These are phyloP conservation scores for Eruca vesicaria DNA, from an alignment of 441 rosid genomes.

Conservation along the genomic window DNA sequence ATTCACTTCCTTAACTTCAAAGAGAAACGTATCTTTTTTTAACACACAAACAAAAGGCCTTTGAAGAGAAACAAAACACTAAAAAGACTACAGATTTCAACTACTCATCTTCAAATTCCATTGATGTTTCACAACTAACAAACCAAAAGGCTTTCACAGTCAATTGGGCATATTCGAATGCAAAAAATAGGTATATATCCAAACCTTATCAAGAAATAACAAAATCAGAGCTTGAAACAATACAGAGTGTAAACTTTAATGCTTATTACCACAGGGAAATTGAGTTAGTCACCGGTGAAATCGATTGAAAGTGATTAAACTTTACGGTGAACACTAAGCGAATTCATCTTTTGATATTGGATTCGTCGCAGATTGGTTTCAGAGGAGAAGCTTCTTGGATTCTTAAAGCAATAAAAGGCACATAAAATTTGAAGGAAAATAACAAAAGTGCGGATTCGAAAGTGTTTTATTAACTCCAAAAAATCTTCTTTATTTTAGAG, in stretches of 20 bases:
- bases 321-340: neutral
- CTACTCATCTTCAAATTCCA: neutral
- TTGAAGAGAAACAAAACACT: slow-evolving; percentile 3
- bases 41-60: neutral
- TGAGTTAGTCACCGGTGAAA: slow-evolving; percentile 4
- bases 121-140: slow-evolving; percentile 2
- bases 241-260: neutral
- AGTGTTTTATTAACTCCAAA: slow-evolving; percentile 28
- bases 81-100: neutral
- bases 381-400: slow-evolving; percentile 4
- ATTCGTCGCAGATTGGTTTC: neutral
- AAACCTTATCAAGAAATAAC: neutral
- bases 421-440: neutral
- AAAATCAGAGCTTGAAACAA: neutral
- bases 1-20: neutral
- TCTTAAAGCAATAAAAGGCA: neutral
- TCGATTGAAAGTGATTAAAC: neutral
- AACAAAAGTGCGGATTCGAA: slow-evolving; percentile 26
- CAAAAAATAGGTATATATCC: neutral
- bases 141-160: neutral
- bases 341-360: neutral
- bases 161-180: neutral
- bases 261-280: slow-evolving; percentile 24
- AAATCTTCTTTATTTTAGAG: neutral
- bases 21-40: neutral